These are phyloP conservation scores for Aspergillus niger DNA, from an alignment of 2,329 filamentous ascomycete genomes.

Conservation along the genomic window DNA sequence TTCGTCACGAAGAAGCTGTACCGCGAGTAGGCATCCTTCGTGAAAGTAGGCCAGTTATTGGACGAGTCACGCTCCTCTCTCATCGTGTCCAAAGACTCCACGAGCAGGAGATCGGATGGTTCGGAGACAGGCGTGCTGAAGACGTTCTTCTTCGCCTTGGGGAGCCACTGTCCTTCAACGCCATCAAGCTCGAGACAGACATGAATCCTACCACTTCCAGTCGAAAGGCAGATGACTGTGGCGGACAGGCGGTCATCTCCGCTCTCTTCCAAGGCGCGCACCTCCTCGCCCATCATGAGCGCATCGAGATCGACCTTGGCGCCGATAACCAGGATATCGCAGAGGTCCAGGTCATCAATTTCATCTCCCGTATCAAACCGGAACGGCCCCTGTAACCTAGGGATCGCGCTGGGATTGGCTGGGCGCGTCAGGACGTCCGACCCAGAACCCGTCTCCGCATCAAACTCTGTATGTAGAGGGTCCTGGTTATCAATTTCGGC, in stretches of 20 bases:
- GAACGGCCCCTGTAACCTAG: constrained; percentile 65
- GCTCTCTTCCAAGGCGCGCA: constrained; percentile 43
- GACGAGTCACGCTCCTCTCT: constrained; percentile 26
- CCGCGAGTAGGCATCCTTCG: constrained; percentile 55
- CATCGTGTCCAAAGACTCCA: constrained; percentile 49
- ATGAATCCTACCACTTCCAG: constrained; percentile 57
- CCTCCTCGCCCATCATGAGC: constrained; percentile 55
- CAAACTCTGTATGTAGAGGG: constrained; percentile 42
- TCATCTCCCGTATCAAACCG: constrained; percentile 52
- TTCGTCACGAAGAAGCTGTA: constrained; percentile 63
- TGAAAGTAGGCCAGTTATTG: constrained; percentile 57
- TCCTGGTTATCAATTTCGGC: constrained; percentile 58
- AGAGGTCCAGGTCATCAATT: constrained; percentile 58
- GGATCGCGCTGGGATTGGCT: constrained; percentile 55
- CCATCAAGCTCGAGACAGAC: constrained; percentile 64
- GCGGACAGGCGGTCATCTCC: constrained; percentile 56
- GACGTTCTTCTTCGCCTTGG: constrained; percentile 45
- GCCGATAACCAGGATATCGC: constrained; percentile 62
- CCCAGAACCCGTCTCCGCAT: constrained; percentile 42
- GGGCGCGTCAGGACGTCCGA: constrained; percentile 61
- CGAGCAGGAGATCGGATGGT: constrained; percentile 45
- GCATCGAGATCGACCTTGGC: constrained; percentile 55
- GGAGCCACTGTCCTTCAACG: constrained; percentile 65
- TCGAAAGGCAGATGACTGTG: constrained; percentile 60
- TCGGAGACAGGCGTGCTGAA: constrained; percentile 46